phyloP scores from a whole-genome alignment of 345 rosid species.

The Eucalyptus victrix region DNA sequence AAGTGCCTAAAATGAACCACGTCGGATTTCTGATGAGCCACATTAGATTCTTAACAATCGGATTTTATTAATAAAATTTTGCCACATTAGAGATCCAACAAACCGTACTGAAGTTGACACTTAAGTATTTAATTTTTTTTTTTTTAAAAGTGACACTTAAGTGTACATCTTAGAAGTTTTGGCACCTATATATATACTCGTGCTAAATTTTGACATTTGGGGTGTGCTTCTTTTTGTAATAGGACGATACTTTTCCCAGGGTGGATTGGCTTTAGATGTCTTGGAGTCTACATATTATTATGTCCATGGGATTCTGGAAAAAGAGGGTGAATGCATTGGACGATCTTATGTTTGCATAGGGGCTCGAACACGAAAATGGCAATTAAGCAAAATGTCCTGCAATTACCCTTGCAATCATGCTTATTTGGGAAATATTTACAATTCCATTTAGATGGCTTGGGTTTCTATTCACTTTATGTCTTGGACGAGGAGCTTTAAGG shows the following conservation, averaged over 20 bases:
- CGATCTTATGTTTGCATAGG: neutral
- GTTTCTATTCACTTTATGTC: neutral
- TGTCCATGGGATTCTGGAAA: neutral
- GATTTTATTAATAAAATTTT: too few species aligned
- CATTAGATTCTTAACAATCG: accelerated
- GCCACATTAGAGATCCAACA: too few species aligned
- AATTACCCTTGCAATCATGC: neutral
- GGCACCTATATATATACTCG: accelerated
- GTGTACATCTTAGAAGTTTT: too few species aligned
- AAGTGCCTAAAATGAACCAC: too few species aligned
- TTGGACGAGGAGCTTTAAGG: constrained; percentile 33
- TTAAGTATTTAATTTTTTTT: too few species aligned
- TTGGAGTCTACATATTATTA: neutral
- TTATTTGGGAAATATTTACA: neutral
- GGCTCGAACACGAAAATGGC: neutral
- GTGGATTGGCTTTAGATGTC: neutral
- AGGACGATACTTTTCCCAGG: accelerated
- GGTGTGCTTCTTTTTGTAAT: too few species aligned
- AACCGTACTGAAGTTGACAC: too few species aligned
- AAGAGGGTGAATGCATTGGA: neutral
- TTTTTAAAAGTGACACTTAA: too few species aligned
- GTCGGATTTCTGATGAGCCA: accelerated
- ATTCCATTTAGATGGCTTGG: neutral
- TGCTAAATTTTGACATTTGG: too few species aligned
- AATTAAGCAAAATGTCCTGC: neutral